Conservation (phyloP, 2,329 filamentous ascomycete genomes). For the Penicillium sp. region DNA sequence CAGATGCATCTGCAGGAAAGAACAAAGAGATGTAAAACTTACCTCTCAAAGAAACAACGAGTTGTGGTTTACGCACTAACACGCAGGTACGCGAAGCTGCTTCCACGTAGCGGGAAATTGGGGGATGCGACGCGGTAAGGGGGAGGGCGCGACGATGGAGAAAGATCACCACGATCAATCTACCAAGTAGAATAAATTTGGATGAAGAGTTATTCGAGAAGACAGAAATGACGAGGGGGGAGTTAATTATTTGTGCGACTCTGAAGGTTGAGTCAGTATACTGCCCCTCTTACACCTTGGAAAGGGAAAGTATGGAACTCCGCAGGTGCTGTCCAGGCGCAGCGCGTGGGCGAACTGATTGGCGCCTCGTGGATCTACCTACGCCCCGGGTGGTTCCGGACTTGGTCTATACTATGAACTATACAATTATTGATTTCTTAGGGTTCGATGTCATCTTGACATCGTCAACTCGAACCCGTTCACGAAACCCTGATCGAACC, state of each 20-base stretch:
- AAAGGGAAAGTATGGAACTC: constrained; percentile 20
- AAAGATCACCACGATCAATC: background rate
- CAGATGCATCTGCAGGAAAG: constrained; percentile 1
- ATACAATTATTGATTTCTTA: background rate
- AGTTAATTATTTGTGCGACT: background rate
- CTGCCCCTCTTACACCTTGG: constrained; percentile 10
- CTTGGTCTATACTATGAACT: background rate
- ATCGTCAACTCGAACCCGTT: background rate
- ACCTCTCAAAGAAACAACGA: constrained; percentile 24
- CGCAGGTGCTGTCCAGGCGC: constrained; percentile 15
- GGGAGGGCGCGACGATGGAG: background rate
- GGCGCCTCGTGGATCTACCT: constrained; percentile 19
- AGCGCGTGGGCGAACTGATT: constrained; percentile 25
- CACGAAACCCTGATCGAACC: background rate
- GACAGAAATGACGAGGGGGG: background rate
- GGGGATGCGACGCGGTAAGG: constrained; percentile 23
- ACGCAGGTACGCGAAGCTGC: constrained; percentile 14
- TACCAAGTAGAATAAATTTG: background rate
- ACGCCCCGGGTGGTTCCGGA: constrained; percentile 20
- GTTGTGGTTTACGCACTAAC: constrained; percentile 3
- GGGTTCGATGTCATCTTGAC: background rate
- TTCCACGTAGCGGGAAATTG: constrained; percentile 13
- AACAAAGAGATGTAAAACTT: constrained; percentile 7
- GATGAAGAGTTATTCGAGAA: background rate
- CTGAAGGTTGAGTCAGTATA: background rate